These are phyloP conservation scores for Orbilia ellipsospora DNA, from an alignment of 2,329 filamentous ascomycete genomes.

Conservation along the genomic window DNA sequence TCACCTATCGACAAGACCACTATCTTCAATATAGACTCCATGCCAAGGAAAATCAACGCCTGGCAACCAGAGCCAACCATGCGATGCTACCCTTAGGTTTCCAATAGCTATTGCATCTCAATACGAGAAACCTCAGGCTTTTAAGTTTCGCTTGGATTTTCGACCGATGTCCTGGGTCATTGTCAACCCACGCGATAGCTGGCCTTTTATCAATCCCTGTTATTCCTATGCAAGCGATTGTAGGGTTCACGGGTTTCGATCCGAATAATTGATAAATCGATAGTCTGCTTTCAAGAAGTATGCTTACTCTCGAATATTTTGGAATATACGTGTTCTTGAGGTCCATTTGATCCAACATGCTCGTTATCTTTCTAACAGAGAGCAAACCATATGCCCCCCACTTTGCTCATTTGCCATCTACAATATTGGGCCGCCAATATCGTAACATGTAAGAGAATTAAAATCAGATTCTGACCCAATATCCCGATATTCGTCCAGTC, in stretches of 20 bases:
- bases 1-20: background rate
- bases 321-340: background rate
- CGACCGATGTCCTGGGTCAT: slow-evolving; percentile 7
- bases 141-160: slow-evolving; percentile 2
- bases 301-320: background rate
- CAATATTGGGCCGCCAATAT: background rate
- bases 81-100: slow-evolving; percentile 36
- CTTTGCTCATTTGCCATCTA: background rate
- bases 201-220: too few species aligned
- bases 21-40: background rate
- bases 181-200: background rate
- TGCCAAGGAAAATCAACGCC: background rate
- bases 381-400: too few species aligned
- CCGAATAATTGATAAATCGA: background rate
- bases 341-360: too few species aligned
- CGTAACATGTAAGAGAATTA: background rate
- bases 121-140: slow-evolving; percentile 5
- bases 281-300: background rate
- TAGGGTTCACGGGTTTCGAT: background rate
- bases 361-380: too few species aligned
- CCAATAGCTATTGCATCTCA: slow-evolving; percentile 38
- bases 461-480: background rate
- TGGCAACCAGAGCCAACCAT: slow-evolving; percentile 33
- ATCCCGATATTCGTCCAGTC: background rate
- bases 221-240: background rate